Conservation (phyloP, 2,329 filamentous ascomycete species). For the Talaromyces islandicus region DNA sequence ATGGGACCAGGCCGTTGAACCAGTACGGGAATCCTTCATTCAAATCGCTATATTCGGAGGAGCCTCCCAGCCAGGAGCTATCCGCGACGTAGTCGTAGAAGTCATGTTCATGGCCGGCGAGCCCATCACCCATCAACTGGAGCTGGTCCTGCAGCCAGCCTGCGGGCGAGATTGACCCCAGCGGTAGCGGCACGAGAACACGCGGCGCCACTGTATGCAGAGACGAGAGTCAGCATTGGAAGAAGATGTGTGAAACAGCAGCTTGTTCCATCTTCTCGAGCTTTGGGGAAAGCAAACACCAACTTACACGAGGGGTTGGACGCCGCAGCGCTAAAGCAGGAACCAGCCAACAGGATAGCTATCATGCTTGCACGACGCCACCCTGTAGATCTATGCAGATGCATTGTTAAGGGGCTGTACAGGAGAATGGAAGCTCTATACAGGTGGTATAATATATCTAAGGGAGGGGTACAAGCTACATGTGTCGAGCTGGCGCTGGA, state of each 20-base stretch:
- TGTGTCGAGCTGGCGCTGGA: background rate
- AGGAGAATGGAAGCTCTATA: background rate
- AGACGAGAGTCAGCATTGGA: background rate
- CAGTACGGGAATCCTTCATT: slow-evolving; percentile 55
- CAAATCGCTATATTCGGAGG: slow-evolving; percentile 47
- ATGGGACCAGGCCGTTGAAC: slow-evolving; percentile 53
- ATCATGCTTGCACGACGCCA: background rate
- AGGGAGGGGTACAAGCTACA: background rate
- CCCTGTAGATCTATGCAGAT: background rate
- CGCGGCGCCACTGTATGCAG: slow-evolving; percentile 7
- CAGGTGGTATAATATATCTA: background rate
- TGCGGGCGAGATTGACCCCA: slow-evolving; percentile 45
- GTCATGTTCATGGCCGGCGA: slow-evolving; percentile 49
- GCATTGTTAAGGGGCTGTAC: background rate
- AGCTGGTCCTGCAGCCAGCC: slow-evolving; percentile 52
- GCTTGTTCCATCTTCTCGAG: background rate
- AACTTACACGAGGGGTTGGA: background rate
- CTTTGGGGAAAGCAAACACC: background rate
- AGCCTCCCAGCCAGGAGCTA: slow-evolving; percentile 48
- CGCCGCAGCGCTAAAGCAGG: slow-evolving; percentile 1
- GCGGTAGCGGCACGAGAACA: slow-evolving; percentile 25
- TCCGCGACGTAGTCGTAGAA: slow-evolving; percentile 53
- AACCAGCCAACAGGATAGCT: background rate
- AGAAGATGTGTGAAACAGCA: background rate
- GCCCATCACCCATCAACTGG: slow-evolving; percentile 43